Conservation (phyloP, 805 yeast genomes). For the Starmerella stellata region DNA sequence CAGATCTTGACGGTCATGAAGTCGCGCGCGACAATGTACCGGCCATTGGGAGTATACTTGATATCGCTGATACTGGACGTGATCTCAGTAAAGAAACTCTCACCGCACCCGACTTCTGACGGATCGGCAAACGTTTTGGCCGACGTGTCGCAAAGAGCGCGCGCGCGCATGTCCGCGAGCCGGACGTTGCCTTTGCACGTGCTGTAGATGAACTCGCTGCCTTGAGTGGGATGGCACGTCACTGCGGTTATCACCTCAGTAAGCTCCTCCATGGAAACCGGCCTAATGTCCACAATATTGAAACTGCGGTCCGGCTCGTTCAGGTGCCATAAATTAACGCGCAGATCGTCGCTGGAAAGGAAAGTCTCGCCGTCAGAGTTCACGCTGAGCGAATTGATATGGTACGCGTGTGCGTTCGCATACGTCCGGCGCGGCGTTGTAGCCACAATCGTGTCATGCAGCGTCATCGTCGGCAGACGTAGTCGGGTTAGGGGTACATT, state of each 20-base stretch:
- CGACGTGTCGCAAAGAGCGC: constrained; percentile 82
- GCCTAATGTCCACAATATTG: constrained; percentile 94
- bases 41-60: constrained; percentile 77
- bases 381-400: constrained; percentile 84
- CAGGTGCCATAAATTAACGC: constrained; percentile 90
- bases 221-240: constrained; percentile 82
- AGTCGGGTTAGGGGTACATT: constrained; percentile 27
- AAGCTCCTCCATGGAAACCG: constrained; percentile 95
- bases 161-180: constrained; percentile 88
- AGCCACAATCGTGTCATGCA: constrained; percentile 86
- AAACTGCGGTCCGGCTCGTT: constrained; percentile 88
- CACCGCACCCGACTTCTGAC: constrained; percentile 76
- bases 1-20: constrained; percentile 93
- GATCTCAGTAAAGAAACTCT: constrained; percentile 92
- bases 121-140: constrained; percentile 73
- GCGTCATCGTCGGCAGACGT: constrained; percentile 70
- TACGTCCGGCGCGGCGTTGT: constrained; percentile 85
- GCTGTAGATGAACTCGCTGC: constrained; percentile 89
- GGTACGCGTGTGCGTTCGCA: constrained; percentile 95
- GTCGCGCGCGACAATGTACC: constrained; percentile 91
- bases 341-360: constrained; percentile 77
- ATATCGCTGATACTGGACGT: constrained; percentile 88
- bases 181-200: constrained; percentile 91
- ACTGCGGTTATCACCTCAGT: constrained; percentile 96
- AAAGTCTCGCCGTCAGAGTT: constrained; percentile 94